Percentiles rank a stretch among this genome's conserved stretches.
These are phyloP conservation scores for Termitomyces sp. DNA, from an alignment of 768 basidiomycete species.

Conservation along the genomic window DNA sequence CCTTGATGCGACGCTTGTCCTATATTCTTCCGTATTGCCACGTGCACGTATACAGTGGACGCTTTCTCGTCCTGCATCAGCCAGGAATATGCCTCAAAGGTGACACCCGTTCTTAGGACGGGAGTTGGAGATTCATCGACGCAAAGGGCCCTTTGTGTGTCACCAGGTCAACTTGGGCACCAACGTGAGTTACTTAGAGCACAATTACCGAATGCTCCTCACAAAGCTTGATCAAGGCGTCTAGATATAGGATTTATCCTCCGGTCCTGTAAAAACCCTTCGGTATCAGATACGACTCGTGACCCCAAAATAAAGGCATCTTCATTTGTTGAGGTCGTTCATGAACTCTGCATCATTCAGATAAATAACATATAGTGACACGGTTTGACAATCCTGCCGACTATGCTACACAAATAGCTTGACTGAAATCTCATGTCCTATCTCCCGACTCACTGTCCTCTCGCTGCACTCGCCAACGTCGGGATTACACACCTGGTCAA, in stretches of 20 bases:
- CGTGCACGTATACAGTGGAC: not conserved
- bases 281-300: not conserved
- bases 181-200: not conserved
- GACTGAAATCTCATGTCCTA: not conserved
- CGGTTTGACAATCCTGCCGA: slow-evolving; percentile 6
- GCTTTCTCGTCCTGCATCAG: not conserved
- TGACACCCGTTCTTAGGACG: not conserved
- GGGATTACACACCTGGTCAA: not conserved
- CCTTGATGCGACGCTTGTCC: not conserved
- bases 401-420: not conserved
- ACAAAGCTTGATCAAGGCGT: not conserved
- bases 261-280: not conserved
- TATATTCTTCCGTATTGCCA: not conserved
- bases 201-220: not conserved
- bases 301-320: not conserved
- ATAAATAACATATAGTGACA: not conserved
- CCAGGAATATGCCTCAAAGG: not conserved
- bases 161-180: not conserved
- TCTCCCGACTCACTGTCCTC: not conserved
- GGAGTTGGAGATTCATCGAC: not conserved
- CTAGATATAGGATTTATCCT: not conserved
- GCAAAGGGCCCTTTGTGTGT: not conserved
- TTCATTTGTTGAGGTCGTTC: not conserved
- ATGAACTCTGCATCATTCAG: not conserved
- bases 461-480: not conserved